Evolutionary conservation across 176 grass and related monocot genomes (phyloP).

Genomic region (Neostapfia colusana): DNA sequence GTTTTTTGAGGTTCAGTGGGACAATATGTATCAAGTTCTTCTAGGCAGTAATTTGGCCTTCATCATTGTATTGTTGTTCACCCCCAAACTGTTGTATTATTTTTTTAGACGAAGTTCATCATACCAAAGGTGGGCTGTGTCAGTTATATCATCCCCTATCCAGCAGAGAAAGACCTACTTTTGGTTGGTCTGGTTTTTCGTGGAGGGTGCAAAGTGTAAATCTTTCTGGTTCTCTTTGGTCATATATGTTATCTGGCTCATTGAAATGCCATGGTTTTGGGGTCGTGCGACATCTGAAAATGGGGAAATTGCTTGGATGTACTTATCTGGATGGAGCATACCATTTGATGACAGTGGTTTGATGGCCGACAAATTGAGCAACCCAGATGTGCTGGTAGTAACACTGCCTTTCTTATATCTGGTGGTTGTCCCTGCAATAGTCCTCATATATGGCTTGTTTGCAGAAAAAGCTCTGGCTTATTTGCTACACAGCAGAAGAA

Average conservation of each 20-base stretch:
- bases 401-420: constrained; percentile 88
- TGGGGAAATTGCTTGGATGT: constrained; percentile 71
- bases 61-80: constrained; percentile 40
- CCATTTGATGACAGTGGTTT: constrained; percentile 22
- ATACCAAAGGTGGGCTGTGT: constrained; percentile 48
- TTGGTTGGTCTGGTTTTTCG: constrained; percentile 61
- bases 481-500: constrained; percentile 36
- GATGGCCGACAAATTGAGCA: constrained; percentile 43
- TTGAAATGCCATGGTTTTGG: constrained; percentile 87
- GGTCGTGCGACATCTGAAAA: constrained; percentile 66
- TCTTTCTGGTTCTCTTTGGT: constrained; percentile 55
- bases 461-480: constrained; percentile 50
- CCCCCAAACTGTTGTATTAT: constrained; percentile 55
- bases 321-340: constrained; percentile 73
- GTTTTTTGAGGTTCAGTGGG: constrained; percentile 78
- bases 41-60: constrained; percentile 67
- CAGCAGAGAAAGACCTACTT: constrained; percentile 46
- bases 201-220: constrained; percentile 71
- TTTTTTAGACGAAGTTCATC: constrained; percentile 45
- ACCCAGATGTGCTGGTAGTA: constrained; percentile 71
- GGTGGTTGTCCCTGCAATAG: constrained; percentile 54
- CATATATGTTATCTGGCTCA: constrained; percentile 64
- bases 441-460: constrained; percentile 64
- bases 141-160: constrained; percentile 41
- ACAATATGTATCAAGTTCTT: constrained; percentile 68